Base-by-base conservation (phyloP, 306 rosid species). In the Pyrus communis region DNA sequence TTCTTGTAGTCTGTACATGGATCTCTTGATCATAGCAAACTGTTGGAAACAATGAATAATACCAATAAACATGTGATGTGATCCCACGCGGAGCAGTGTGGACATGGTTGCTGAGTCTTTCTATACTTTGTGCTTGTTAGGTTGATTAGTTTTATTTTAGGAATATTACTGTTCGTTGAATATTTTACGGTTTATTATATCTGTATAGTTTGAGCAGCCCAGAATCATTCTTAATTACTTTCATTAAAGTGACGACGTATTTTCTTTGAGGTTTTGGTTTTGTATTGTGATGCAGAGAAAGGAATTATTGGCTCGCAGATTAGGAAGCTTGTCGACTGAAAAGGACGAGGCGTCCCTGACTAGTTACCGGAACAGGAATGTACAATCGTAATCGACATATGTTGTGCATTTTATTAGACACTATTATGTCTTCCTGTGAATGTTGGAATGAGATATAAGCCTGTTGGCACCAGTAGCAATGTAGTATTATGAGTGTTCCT, bases 251-350 rank as follows among this genome's bases (percentile, higher is more conserved):
- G 1, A 27, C 19, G 14, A 28, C 0, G 68, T 30, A 28, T 7
- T 31, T 22, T 11, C 22, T 7, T 63, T 31, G 33, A 67, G 13
- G 60, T n/a, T 30, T 74, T 46, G 42, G 5, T 62, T 71, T 59
- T 80, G 55, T 83, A 78, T 18, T 77, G 84, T 61, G 17, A 18
- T 40, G 5, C 90, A 85, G 90, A 81, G 54, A 81, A 75, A 66
- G 83, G 71, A 60, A 78, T 65, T 73, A 55, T 79, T 51, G 75
- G 82, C 38, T 79, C 88, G 3, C 81, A 60, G 69, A 77, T 70
- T 52, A 77, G 84, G 75, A 83, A 80, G 79, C 87, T 75, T 49
- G 78, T 87, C 75, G 85, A 88, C 77, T 83, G 77, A 76, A 70
- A 49, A 49, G 69, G 46, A 67, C 68, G 42, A 63, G 74, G 35